Evolutionary conservation across 1,284 basidiomycete species (phyloP), one percentile per base, ranked within the genome.

Genomic region (Cutaneotrichosporon spelunceum): DNA sequence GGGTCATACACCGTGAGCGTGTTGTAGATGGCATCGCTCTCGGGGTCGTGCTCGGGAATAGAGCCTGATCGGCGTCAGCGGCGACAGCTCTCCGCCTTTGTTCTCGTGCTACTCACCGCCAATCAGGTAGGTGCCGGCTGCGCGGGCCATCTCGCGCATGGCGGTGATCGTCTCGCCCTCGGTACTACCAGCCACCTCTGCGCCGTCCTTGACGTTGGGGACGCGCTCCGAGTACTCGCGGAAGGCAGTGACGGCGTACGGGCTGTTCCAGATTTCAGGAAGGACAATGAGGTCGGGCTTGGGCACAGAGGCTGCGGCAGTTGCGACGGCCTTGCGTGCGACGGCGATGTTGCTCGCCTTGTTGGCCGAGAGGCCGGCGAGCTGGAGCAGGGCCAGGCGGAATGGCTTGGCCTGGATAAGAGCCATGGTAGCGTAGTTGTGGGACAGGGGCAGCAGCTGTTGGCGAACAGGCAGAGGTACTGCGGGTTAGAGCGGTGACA

Each of bases 221-320:
- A 97, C 90, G 2, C 80, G 83, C 79, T 97, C 93, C 1, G 91
- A 89, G 70, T 94, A 91, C 27, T 86, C 82, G 0, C 90, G 87
- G 74, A 96, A 95, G 72, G 89, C 85, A 5, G 84, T 82, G 65
- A 91, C 88, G 0, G 94, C 94, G 72, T 99, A 99, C 0, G 94
- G 93, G 14, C 91, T 94, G 79, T 99, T 99, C 83, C 99, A 99
- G 81, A 93, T 93, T 84, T 99, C 95, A 4, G 96, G 95, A 44
- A 99, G 81, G 16, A 96, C 91, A 66, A 97, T 86, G 19, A 97
- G 74, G 70, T 92, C 84, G 33, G 91, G 89, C 68, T 81, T 82
- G 74, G 79, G 61, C 70, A 72, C 27, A 60, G 74, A 57, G 65
- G 44, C 70, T 0, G 86, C 87, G 2, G 93, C 93, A 69, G 85